Base-by-base conservation (phyloP, 208 protist genomes). In the Sergeia podlipaevii region DNA sequence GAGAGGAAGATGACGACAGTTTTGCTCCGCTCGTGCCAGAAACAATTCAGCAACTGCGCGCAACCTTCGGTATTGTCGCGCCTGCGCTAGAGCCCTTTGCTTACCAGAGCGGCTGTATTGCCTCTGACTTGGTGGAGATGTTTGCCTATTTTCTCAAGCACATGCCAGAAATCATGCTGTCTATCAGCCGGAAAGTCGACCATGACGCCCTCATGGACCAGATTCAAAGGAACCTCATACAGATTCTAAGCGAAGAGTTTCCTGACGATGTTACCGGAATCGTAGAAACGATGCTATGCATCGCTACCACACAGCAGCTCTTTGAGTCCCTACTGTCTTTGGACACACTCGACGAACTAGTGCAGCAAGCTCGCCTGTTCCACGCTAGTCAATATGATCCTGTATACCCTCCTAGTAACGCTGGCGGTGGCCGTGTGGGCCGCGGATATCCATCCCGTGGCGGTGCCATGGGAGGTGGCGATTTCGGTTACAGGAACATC, bases 21-120 rank as follows among this genome's bases (percentile, higher is more conserved):
- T 48, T 21, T 32, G 27, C 46, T 6, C 53, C 52, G 36, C 52
- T 71, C 46, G 59, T 64, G 34, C 74, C 78, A 24, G 45, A 27
- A 4, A 63, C 72, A 8, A 59, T 91, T 39, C 45, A 42, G 48
- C 74, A 91, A 38, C 65, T 91, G 18, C 70, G 68, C 5, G 61
- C 80, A 43, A 72, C 79, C 45, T 91, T 91, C 53, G 76, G 77
- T 42, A 36, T 74, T 2, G 38, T 89, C 42, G 59, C 79, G 13
- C 51, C 65, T 28, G 57, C 70, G 1, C 68, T 91, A 29, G 74
- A 80, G 62, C 59, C 65, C 3, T 70, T 73, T 59, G 72, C 84
- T 23, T 91, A 77, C 37, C 76, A 71, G 47, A 69, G 52, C 20
- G 84, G 80, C 6, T 53, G 74, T 13, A 54, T 86, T 17, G 74